Evolutionary conservation across 352 stramenopile species (phyloP).

Genomic region (Globisporangium cylindrosporum): DNA sequence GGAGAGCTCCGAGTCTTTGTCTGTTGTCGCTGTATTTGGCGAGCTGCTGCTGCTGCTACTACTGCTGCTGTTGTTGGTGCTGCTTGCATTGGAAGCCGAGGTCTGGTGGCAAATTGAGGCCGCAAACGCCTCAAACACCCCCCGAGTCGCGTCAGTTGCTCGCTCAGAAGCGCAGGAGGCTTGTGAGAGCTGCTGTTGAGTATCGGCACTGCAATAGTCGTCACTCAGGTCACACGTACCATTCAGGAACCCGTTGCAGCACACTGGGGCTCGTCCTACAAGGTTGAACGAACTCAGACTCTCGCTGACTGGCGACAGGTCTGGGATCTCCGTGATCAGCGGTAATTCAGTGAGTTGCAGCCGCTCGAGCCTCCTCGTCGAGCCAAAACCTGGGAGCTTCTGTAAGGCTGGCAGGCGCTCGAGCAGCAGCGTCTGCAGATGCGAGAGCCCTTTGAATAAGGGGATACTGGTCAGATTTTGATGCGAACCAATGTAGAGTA

Average conservation of each 20-base stretch:
- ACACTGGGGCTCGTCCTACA: constrained; percentile 12
- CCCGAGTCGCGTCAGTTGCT: constrained; percentile 19
- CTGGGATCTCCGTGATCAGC: constrained; percentile 16
- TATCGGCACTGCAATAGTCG: constrained; percentile 16
- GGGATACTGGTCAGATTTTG: constrained; percentile 14
- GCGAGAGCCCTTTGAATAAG: constrained; percentile 15
- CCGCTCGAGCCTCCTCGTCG: constrained; percentile 2
- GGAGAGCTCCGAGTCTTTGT: constrained; percentile 18
- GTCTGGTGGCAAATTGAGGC: constrained; percentile 17
- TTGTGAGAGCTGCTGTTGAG: not conserved
- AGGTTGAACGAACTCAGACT: constrained; percentile 19
- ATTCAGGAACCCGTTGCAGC: constrained; percentile 34
- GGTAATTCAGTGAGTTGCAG: constrained; percentile 19
- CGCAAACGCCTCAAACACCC: constrained; percentile 20
- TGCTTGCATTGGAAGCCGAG: not conserved
- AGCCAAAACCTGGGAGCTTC: constrained; percentile 19
- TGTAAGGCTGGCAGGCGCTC: constrained; percentile 20
- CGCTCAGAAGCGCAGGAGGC: constrained; percentile 3
- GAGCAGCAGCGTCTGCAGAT: constrained; percentile 21
- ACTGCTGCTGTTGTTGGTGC: not conserved
- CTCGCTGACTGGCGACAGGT: constrained; percentile 16
- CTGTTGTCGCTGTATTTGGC: constrained; percentile 8
- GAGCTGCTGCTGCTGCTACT: not conserved
- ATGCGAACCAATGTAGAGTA: constrained; percentile 18
- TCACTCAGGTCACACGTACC: constrained; percentile 25